Conservation (phyloP, 208 protist genomes). For the Tritrichomonas musculus region DNA sequence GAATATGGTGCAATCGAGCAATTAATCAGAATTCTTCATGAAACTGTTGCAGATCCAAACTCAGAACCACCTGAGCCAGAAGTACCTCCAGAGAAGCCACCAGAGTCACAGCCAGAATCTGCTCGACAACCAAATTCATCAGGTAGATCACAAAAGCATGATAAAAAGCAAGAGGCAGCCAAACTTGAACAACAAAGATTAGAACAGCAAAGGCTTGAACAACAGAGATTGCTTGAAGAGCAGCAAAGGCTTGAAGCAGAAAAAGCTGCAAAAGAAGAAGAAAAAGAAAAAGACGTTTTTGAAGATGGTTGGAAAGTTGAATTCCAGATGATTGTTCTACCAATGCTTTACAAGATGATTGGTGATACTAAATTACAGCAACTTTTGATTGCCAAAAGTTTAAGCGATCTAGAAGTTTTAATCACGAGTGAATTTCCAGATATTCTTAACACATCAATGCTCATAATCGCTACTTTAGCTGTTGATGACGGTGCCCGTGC, state of each 20-base stretch:
- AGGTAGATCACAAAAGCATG: no score
- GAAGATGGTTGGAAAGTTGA: constrained; percentile 2
- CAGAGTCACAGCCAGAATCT: background rate
- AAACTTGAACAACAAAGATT: no score
- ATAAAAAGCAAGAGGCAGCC: background rate
- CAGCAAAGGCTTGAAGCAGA: background rate
- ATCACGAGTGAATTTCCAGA: background rate
- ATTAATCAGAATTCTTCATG: background rate
- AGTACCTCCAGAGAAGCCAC: background rate
- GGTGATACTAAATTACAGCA: background rate
- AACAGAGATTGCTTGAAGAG: no score
- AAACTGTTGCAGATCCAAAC: background rate
- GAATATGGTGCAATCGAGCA: constrained; percentile 26
- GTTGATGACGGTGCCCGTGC: background rate
- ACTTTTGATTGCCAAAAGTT: background rate
- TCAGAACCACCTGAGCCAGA: background rate
- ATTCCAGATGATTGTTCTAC: constrained; percentile 22
- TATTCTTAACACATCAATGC: background rate
- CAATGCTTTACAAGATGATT: constrained; percentile 13
- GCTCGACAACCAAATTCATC: background rate
- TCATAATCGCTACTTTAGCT: background rate
- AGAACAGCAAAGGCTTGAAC: no score
- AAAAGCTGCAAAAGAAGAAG: background rate
- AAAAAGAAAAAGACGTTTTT: background rate
- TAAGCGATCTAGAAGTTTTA: background rate